Percentiles rank a stretch among this genome's conserved stretches.
phyloP scores from a whole-genome alignment of 1,139 yeast species.

The Taiozyma sp. region DNA sequence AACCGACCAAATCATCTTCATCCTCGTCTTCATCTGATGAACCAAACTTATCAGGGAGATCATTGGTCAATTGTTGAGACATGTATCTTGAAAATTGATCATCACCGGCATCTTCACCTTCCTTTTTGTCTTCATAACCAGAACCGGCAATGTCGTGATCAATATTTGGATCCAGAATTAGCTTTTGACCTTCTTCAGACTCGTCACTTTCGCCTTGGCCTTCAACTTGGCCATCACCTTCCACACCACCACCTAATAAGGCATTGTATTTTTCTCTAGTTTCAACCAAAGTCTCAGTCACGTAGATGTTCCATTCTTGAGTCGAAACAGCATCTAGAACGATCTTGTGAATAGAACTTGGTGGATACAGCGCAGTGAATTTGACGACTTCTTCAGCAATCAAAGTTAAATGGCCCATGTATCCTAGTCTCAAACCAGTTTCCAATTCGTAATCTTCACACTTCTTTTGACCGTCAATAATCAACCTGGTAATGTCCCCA shows the following conservation, averaged over 20 bases:
- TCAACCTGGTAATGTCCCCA: conserved; percentile 71
- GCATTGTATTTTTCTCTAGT: conserved; percentile 92
- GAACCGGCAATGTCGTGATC: conserved; percentile 31
- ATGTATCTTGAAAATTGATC: conserved; percentile 70
- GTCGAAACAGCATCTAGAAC: conserved; percentile 39
- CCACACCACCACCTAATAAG: conserved; percentile 69
- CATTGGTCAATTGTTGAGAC: conserved; percentile 70
- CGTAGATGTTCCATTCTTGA: conserved; percentile 71
- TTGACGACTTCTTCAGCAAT: conserved; percentile 97
- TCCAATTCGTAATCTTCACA: conserved; percentile 64
- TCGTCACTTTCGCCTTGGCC: conserved; percentile 28
- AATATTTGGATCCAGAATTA: conserved; percentile 29
- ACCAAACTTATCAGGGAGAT: conserved; percentile 52
- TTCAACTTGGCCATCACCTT: conserved; percentile 20
- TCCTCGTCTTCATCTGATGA: conserved; percentile 49
- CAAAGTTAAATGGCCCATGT: conserved; percentile 94
- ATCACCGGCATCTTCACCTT: conserved; percentile 29
- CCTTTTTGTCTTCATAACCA: conserved; percentile 11
- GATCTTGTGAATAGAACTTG: conserved; percentile 50
- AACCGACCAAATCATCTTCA: conserved; percentile 34
- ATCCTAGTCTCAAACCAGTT: conserved; percentile 78
- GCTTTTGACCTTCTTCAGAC: conserved; percentile 47
- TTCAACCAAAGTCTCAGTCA: conserved; percentile 68
- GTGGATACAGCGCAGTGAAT: conserved; percentile 72
- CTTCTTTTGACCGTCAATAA: conserved; percentile 74